A percentile compares a stretch with the other conserved stretches of the same genome.
phyloP scores from a whole-genome alignment of 352 stramenopile genomes.

The Phytophthora quininea region DNA sequence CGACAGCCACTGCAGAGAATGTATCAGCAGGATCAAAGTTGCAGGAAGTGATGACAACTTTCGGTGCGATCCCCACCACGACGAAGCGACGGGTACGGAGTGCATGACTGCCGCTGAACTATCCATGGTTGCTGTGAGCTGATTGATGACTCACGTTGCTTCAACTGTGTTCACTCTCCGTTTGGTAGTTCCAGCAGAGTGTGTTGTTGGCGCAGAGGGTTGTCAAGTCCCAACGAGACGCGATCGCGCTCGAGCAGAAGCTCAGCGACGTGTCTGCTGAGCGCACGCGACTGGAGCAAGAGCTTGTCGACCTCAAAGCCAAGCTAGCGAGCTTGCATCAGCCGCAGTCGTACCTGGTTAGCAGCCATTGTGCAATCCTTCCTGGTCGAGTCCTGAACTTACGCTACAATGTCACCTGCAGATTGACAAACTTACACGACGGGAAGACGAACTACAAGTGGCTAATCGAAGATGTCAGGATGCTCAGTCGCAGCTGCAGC shows the following conservation, averaged over 20 bases:
- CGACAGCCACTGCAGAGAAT: background rate
- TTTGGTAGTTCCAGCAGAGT: constrained; percentile 75
- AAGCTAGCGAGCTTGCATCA: constrained; percentile 67
- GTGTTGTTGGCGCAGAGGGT: constrained; percentile 71
- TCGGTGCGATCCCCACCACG: constrained; percentile 67
- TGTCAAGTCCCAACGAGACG: constrained; percentile 67
- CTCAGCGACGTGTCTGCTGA: constrained; percentile 40
- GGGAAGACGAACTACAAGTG: constrained; percentile 53
- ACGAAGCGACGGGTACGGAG: constrained; percentile 64
- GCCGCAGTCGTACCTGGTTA: constrained; percentile 76
- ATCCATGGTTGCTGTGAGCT: background rate
- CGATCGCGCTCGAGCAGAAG: constrained; percentile 46
- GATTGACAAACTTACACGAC: constrained; percentile 66
- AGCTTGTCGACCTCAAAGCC: constrained; percentile 39
- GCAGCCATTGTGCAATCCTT: background rate
- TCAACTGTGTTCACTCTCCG: background rate
- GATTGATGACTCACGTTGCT: constrained; percentile 2
- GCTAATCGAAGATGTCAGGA: constrained; percentile 29
- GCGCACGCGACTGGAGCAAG: constrained; percentile 29
- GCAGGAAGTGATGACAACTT: constrained; percentile 60
- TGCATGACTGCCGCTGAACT: background rate
- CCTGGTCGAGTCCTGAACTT: no score
- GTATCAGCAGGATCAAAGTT: constrained; percentile 21
- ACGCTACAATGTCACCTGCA: constrained; percentile 15
- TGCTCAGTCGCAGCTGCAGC: constrained; percentile 42